phyloP scores from a whole-genome alignment of 129 eudicot genomes.

The Heracleum sosnowskyi region DNA sequence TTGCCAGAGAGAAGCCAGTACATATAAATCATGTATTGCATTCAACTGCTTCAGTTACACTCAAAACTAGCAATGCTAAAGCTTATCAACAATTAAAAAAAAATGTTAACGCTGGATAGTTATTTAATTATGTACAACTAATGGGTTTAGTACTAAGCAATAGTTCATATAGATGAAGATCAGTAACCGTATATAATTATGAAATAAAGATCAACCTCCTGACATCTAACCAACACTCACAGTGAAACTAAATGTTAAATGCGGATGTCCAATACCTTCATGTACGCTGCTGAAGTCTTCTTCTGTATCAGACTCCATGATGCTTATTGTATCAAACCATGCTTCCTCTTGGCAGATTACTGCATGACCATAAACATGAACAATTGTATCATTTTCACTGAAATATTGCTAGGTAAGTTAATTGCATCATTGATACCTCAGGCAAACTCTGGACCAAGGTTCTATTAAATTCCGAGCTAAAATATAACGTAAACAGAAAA shows the following conservation, averaged over 20 bases:
- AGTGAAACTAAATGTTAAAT: constrained; percentile 5
- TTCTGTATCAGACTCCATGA: constrained; percentile 67
- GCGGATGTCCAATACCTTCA: constrained; percentile 51
- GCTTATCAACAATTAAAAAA: not conserved
- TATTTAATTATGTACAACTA: not conserved
- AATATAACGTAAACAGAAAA: not conserved
- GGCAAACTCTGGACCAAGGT: not conserved
- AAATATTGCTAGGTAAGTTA: not conserved
- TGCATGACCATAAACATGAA: constrained; percentile 25
- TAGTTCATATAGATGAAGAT: not conserved
- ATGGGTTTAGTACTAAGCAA: not conserved
- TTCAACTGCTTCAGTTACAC: not conserved
- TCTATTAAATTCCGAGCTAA: not conserved
- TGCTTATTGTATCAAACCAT: constrained; percentile 83
- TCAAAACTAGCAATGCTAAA: not conserved
- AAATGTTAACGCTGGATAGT: not conserved
- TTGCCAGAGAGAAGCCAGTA: not conserved
- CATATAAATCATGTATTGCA: not conserved
- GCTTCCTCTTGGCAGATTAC: constrained; percentile 76
- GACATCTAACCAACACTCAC: not conserved
- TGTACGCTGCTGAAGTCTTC: constrained; percentile 74
- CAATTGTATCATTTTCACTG: not conserved
- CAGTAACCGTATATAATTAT: not conserved
- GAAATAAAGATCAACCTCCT: not conserved
- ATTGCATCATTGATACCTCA: not conserved